phyloP scores from a whole-genome alignment of 2,329 filamentous ascomycete species.

The Cordyceps tenuipes region DNA sequence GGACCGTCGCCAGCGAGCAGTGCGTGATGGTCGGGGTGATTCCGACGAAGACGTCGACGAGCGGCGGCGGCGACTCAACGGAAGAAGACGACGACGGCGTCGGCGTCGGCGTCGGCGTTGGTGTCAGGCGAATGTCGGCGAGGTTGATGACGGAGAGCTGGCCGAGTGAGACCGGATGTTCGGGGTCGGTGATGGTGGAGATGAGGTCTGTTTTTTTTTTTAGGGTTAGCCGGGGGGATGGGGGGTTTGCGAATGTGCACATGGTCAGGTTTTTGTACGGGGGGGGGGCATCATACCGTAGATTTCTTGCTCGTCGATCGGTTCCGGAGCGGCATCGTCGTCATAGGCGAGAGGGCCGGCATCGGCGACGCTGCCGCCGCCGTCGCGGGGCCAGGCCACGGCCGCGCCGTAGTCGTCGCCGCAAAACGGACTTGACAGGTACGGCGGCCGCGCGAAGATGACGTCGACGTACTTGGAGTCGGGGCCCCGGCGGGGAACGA shows the following conservation, averaged over 20 bases:
- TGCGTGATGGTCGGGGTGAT: constrained; percentile 96
- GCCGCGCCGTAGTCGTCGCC: constrained; percentile 22
- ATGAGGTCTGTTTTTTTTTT: constrained; percentile 59
- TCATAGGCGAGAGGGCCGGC: constrained; percentile 35
- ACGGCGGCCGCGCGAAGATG: constrained; percentile 37
- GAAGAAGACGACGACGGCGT: constrained; percentile 26
- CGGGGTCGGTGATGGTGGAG: constrained; percentile 88
- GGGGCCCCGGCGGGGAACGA: constrained; percentile 36
- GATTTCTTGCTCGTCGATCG: constrained; percentile 95
- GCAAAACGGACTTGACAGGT: constrained; percentile 33
- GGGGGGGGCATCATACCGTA: no score
- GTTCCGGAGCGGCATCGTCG: constrained; percentile 58
- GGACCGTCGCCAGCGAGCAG: constrained; percentile 92
- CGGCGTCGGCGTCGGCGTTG: constrained; percentile 30
- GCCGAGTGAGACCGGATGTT: constrained; percentile 89
- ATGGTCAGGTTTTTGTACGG: not conserved
- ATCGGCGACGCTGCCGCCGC: constrained; percentile 33
- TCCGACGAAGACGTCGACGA: constrained; percentile 71
- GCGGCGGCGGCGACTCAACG: constrained; percentile 27
- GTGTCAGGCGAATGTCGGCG: constrained; percentile 75
- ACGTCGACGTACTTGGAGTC: constrained; percentile 40
- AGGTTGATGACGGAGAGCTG: constrained; percentile 92
- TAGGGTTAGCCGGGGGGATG: not conserved
- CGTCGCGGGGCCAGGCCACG: constrained; percentile 21
- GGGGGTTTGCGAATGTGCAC: not conserved